Base-by-base conservation (phyloP, 139 green algal genomes). In the Raphidocelis subcapitata region DNA sequence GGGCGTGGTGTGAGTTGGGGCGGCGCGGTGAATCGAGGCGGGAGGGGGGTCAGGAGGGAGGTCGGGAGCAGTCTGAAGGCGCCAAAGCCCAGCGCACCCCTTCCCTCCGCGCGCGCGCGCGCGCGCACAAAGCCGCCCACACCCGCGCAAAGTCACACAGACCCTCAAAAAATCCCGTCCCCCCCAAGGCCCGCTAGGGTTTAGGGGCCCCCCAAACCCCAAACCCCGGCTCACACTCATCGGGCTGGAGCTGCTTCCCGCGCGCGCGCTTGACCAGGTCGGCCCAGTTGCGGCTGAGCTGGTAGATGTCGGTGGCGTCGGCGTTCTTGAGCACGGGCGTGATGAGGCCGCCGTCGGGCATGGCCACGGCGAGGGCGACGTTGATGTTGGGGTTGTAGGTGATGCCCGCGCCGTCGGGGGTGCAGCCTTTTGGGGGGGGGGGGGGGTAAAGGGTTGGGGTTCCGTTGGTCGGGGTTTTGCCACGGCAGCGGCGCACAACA, bases 281-380 rank as follows among this genome's bases (percentile, higher is more conserved):
- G 0, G 79, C 82, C 86, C 86, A 91, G 81, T 91, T 86, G 33
- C 89, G 80, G n/a, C 88, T 95, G 67, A 98, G 72, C 74, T 93
- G 86, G 92, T 98, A 98, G 81, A 99, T 93, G 86, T 98, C 95
- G 3, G 85, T 93, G 51, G 65, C 81, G 85, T 99, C 94, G 20
- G 92, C 90, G 67, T 99, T 81, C 87, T 96, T 90, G 21, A 98
- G 83, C 55, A 99, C 95, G 37, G 95, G 95, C 0, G 95, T 99
- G 89, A 99, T 98, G 29, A 99, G 90, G 52, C 96, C 94, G 47
- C 95, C 95, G 61, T 97, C 92, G 18, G 94, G 88, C 88, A 99
- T 98, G 52, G 95, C 89, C 55, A 99, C 95, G 4, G 95, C 95
- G 69, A 97, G 80, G 18, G 94, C 90, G 3, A 99, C 85, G 84